phyloP scores from a whole-genome alignment of 2,329 filamentous ascomycete species.

The Apiospora marii region DNA sequence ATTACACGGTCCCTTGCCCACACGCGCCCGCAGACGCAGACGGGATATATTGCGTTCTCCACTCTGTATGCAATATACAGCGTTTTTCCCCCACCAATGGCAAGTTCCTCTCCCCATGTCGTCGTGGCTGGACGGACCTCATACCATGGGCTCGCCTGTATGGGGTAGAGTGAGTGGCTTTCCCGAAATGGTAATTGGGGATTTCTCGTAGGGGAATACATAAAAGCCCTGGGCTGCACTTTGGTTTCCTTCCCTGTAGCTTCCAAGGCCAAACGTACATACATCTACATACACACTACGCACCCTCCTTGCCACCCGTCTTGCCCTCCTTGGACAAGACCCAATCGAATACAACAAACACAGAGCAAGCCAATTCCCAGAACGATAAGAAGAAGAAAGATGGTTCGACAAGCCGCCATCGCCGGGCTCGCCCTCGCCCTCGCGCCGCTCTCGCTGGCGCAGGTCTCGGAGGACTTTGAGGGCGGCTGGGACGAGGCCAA shows the following conservation, averaged over 20 bases:
- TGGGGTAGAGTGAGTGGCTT: background rate
- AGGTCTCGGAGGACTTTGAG: conserved; percentile 65
- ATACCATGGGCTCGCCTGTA: background rate
- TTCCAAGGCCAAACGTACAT: background rate
- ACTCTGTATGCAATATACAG: background rate
- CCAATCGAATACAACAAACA: background rate
- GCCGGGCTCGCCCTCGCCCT: conserved; percentile 53
- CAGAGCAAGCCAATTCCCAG: background rate
- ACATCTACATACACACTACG: background rate
- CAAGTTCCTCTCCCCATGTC: conserved; percentile 9
- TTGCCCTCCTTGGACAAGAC: background rate
- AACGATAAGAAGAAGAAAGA: background rate
- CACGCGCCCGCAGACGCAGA: background rate
- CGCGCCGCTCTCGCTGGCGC: conserved; percentile 56
- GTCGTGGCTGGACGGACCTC: background rate
- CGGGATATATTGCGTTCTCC: background rate
- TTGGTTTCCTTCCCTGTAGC: background rate
- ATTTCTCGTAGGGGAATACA: background rate
- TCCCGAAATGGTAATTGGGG: background rate
- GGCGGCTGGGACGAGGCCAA: conserved; percentile 62
- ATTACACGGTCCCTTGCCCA: conserved; percentile 4
- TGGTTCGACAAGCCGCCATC: conserved; percentile 16
- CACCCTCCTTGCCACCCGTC: too few species aligned
- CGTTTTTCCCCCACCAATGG: background rate
- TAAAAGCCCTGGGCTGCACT: background rate